A percentile compares a stretch with the other conserved stretches of the same genome.
Conservation (phyloP, 192 early-diverging fungal species). For the Coemansia sp. region DNA sequence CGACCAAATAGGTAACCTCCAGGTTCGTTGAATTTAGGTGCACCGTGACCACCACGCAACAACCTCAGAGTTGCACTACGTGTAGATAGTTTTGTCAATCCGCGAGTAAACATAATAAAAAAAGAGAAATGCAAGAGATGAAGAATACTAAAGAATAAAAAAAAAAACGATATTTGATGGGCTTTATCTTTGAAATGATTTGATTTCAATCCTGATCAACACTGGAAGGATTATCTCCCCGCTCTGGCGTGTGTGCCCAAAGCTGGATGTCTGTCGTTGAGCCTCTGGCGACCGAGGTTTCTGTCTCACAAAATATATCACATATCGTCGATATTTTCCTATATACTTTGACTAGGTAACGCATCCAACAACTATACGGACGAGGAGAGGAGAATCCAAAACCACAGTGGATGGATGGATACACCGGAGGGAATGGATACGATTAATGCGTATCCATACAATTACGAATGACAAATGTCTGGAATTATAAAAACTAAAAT, state of each 20-base stretch:
- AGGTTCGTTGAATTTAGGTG: slow-evolving; percentile 69
- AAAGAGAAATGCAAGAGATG: neutral
- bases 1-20: slow-evolving; percentile 76
- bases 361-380: neutral
- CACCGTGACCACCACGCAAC: slow-evolving; percentile 62
- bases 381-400: neutral
- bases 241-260: too few relatives aligned
- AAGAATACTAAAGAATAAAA: neutral
- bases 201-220: neutral
- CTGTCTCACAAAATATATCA: neutral
- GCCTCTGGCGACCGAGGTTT: neutral
- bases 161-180: neutral
- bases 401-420: neutral
- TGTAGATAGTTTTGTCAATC: slow-evolving; percentile 31
- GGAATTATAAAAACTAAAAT: neutral
- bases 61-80: slow-evolving; percentile 32
- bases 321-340: slow-evolving; percentile 2
- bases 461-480: too few relatives aligned
- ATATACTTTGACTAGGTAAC: neutral
- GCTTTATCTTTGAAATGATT: neutral
- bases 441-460: too few relatives aligned
- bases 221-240: too few relatives aligned
- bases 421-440: neutral
- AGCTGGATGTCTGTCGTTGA: too few relatives aligned
- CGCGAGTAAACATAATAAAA: slow-evolving; percentile 27